Base-by-base conservation (phyloP, 2,329 filamentous ascomycete genomes). In the Colletotrichum zoysiae region DNA sequence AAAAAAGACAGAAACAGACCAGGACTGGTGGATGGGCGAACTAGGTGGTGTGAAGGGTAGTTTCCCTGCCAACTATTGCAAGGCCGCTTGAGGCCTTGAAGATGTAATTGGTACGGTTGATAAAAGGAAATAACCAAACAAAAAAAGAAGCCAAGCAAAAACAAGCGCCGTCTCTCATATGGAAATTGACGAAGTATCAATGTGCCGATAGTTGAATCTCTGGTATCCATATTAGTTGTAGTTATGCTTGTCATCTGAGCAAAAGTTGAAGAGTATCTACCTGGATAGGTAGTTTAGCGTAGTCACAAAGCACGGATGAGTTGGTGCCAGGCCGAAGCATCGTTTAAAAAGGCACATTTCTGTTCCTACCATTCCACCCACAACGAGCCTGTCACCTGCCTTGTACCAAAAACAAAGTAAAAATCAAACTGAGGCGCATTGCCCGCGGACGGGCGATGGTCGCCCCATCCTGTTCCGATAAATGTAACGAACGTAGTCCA, bases 11-110 rank as follows among this genome's bases (percentile, higher is more conserved):
- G 88, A 89, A 8, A 94, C 91, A 73, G 91, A 90, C 30, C 92
- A 96, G 81, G 94, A 96, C 78, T 97, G 94, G 93, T 97, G 94
- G 94, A 89, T 93, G 73, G 94, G 94, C 16, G 93, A 96, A 80
- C 74, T 95, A 18, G 84, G 85, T 51, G 93, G 93, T 0, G 80
- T 84, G 35, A 87, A 86, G 78, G 94, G 94, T 4, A 90, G 85
- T 75, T 97, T 97, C 78, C 94, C 94, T 1, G 94, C 94, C 8
- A 97, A 97, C 81, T 97, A 97, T 81, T 93, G 92, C 78, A 87
- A 87, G 76, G 69, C 79, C 8, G 75, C 74, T 33, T 83, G 42
- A 71, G 35, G 18, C 12, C 5, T 50, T 20, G n/a, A 35, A 11
- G 23, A 11, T 16, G n/a, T 42, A 35, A 6, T 18, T 9, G 16